Base-by-base conservation (phyloP, 1,284 basidiomycete genomes). In the Chalciporus sp. region DNA sequence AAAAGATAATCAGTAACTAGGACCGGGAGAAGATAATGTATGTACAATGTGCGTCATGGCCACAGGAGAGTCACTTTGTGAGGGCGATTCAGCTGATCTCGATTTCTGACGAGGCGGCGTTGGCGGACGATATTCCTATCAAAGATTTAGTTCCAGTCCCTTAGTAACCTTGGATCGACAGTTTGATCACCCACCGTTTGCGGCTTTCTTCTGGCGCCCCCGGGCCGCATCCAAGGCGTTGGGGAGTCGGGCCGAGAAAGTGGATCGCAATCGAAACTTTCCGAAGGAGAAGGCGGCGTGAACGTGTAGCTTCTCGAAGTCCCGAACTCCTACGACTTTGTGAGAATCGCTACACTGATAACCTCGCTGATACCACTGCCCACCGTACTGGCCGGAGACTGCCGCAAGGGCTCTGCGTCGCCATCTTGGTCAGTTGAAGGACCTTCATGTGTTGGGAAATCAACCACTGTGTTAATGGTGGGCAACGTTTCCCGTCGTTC, bases 61-160 rank as follows among this genome's bases (percentile, higher is more conserved):
- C 23, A 70, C 65, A 2, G 67, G 68, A n/a, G 68, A 71, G 33
- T 74, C 68, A 42, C 59, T 43, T 27, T 62, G 61, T 31, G 62
- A 65, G 37, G 56, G 0, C 23, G 59, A 64, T 35, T 70, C 65
- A 11, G 53, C 51, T 14, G 66, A 61, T 23, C 68, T 68, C 39
- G 63, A 70, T 58, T 69, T 71, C 57, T 70, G 74, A 54, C 70
- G 72, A 20, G 72, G 82, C 2, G 81, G 82, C 2, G 82, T 84
- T 14, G 82, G 82, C 41, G 82, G 80, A 20, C 81, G 75, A 63
- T 80, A 83, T 42, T 71, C 66, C 82, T 83, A 58, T 10, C 39
- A 14, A 60, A 42, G 20, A 39, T 42, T 54, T 47, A 53, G 49
- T 52, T 33, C 27, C 17, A 26, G 42, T 48, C 44, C 23, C 31